A percentile compares a stretch with the other conserved stretches of the same genome.
Conservation (phyloP, 805 yeast genomes). For the Candida sphagnicola region DNA sequence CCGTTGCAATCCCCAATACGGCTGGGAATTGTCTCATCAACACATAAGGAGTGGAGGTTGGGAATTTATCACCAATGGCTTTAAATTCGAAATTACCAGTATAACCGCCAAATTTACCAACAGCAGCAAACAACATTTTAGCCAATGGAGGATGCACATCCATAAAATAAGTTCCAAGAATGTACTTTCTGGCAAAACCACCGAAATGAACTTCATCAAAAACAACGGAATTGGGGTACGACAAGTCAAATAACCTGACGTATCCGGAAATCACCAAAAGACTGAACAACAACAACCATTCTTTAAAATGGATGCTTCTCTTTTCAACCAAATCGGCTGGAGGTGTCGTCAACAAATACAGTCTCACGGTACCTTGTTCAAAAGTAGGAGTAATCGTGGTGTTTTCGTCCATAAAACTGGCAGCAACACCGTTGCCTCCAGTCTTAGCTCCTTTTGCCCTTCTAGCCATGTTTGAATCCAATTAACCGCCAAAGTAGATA, state of each 20-base stretch:
- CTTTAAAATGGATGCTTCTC: constrained; percentile 35
- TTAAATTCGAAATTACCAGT: constrained; percentile 66
- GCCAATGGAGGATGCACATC: constrained; percentile 82
- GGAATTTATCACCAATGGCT: constrained; percentile 61
- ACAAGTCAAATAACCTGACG: constrained; percentile 60
- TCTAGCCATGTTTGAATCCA: constrained; percentile 1
- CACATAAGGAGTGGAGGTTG: constrained; percentile 57
- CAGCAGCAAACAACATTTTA: constrained; percentile 70
- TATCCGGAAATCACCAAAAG: constrained; percentile 47
- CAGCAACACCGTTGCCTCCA: neutral
- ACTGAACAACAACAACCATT: constrained; percentile 24
- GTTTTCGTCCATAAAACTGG: constrained; percentile 3
- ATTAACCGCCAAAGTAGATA: neutral
- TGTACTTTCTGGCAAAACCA: constrained; percentile 87
- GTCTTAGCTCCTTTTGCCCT: neutral
- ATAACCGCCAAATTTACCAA: constrained; percentile 65
- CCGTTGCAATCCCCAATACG: constrained; percentile 62
- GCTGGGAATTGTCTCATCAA: constrained; percentile 72
- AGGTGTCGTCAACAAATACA: constrained; percentile 52
- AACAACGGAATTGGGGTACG: constrained; percentile 76
- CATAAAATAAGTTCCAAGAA: constrained; percentile 60
- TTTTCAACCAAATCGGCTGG: constrained; percentile 32
- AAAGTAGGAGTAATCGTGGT: constrained; percentile 9
- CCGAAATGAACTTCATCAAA: constrained; percentile 96
- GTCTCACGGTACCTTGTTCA: constrained; percentile 25